Evolutionary conservation across 2,329 filamentous ascomycete species (phyloP), one percentile per base, ranked within the genome.

Genomic region (Stylonectria norvegica): DNA sequence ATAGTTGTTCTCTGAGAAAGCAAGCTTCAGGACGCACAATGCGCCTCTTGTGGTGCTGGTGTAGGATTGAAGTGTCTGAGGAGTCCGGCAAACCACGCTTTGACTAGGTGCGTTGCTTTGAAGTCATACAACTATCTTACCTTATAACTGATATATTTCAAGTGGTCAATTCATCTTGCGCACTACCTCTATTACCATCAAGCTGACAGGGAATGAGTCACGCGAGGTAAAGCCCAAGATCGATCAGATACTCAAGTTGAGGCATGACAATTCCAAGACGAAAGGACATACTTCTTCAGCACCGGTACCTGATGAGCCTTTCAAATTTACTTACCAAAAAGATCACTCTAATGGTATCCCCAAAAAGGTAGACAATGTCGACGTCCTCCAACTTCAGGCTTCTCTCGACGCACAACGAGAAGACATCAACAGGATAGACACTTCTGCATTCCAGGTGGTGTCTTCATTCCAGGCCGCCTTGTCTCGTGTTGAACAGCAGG

Each of bases 161-260:
- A 71, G 67, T 18, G 58, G 58, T 31, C 66, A 69, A 40, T 42
- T 67, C 11, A 53, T 70, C 11, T 53, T 70, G 6, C 57, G 58
- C 6, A 43, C 48, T 23, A 45, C 56, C 0, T 62, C 60, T 3
- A 49, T 70, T 2, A 11, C 29, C 1, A 48, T 64, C 12, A 56
- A 53, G 17, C 36, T 37, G 11, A 43, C 35, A 12, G 10, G 39
- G n/a, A 50, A 57, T 31, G 31, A 47, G 14, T 47, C 53, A 1
- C 51, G 53, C 29, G 52, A 41, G 4, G 50, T 57, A 20, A 51
- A 66, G 20, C 56, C 63, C 22, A 53, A 47, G 8, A 59, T 69
- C 36, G 57, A 62, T 34, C 59, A 63, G 10, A 45, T 50, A 3
- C 48, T 69, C 18, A 58, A 57, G 22, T 47, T 67, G 10, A 61